Conservation (phyloP, 2,329 filamentous ascomycete species). For the Aspergillus ibericus region DNA sequence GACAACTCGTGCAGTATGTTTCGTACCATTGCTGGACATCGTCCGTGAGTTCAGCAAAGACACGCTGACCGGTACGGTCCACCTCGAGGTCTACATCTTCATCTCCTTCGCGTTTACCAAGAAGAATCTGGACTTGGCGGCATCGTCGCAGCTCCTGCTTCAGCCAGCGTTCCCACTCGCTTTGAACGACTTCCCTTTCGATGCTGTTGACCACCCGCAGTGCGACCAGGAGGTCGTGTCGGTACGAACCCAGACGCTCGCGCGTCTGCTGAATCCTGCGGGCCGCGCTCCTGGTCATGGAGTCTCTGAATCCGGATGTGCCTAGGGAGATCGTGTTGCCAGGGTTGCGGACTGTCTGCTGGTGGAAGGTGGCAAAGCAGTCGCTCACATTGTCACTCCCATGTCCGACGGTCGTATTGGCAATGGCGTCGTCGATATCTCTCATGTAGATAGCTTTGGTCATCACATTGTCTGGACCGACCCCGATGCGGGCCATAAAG, state of each 20-base stretch:
- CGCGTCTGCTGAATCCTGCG: conserved; percentile 74
- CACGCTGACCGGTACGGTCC: conserved; percentile 27
- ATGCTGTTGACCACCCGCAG: conserved; percentile 87
- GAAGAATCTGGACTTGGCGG: conserved; percentile 57
- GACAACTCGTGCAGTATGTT: conserved; percentile 64
- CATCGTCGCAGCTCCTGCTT: conserved; percentile 75
- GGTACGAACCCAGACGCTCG: conserved; percentile 76
- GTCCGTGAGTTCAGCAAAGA: conserved; percentile 39
- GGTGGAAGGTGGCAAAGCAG: conserved; percentile 48
- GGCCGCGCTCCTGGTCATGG: conserved; percentile 35
- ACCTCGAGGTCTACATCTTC: conserved; percentile 25
- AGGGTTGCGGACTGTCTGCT: conserved; percentile 39
- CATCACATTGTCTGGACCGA: conserved; percentile 77
- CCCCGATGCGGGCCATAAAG: conserved; percentile 80
- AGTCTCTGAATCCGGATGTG: conserved; percentile 28
- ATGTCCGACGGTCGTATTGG: conserved; percentile 34
- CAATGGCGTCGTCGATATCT: conserved; percentile 70
- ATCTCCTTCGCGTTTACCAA: conserved; percentile 30
- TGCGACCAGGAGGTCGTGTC: conserved; percentile 87
- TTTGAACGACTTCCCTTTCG: conserved; percentile 79
- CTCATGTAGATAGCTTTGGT: conserved; percentile 79
- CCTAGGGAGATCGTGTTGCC: conserved; percentile 32
- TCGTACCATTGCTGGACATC: conserved; percentile 58
- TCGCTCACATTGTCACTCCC: conserved; percentile 31
- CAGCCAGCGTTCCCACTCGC: conserved; percentile 94